Evolutionary conservation across 2,329 filamentous ascomycete species (phyloP), one percentile per base, ranked within the genome.

Genomic region (Pyrenochaeta sp.): DNA sequence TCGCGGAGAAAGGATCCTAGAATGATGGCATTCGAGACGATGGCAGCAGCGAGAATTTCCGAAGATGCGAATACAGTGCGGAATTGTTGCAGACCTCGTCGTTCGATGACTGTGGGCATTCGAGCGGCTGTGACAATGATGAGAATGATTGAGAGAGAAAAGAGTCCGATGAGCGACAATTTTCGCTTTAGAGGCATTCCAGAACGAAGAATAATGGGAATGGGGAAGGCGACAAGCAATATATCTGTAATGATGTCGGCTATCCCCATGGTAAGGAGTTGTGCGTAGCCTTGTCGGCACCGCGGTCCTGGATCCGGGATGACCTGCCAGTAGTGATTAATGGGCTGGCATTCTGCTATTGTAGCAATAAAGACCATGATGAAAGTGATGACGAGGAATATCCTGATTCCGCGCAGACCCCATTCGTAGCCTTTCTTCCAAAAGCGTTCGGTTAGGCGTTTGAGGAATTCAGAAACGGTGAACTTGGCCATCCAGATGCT

Each of bases 401-500:
- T 83, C 46, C 90, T 84, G 51, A 96, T 89, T 48, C 82, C 77
- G 37, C 85, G 77, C 7, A 96, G 75, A 9, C 85, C 83, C 32
- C 83, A 72, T 51, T 90, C 85, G 67, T 95, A 90, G 17, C 86
- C 86, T 38, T 82, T 81, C 50, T 87, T 85, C 89, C 92, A 96
- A 43, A 89, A 89, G 31, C 87, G 84, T 41, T 85, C 85, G 3
- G 90, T 94, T 38, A 97, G 81, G 42, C 93, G 87, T 67, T 88
- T 88, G 57, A 97, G 86, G 64, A 96, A 97, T 68, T 96, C 92
- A 48, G 92, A 87, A 44, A 97, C 87, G 23, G 92, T 90, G 61
- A 87, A 83, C 71, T 97, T 99, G 53, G 94, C 84, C 57, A 88
- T 87, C 94, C 94, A 99, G 46, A 97, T 85, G 59, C 90, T 95